Percentiles rank a stretch among this genome's conserved stretches.
Conservation (phyloP, 2,329 filamentous ascomycete species). For the Aspergillus candidus region DNA sequence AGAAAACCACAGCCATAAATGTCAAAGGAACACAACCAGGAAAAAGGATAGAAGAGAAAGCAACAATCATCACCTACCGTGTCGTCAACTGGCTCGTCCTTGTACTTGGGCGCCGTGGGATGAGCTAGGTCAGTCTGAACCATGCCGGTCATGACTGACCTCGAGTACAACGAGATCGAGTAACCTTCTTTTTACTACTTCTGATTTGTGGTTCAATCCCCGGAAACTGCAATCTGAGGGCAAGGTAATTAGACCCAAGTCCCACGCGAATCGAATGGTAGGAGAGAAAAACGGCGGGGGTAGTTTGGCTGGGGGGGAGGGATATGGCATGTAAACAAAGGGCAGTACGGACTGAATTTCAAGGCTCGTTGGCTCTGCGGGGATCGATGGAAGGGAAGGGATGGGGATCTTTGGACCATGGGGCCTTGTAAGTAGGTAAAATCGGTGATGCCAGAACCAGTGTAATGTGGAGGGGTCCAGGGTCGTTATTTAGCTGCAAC, state of each 20-base stretch:
- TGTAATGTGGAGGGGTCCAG: constrained; percentile 32
- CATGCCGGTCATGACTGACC: constrained; percentile 38
- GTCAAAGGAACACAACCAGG: constrained; percentile 11
- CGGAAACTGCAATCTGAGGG: constrained; percentile 1
- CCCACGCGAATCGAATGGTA: constrained; percentile 6
- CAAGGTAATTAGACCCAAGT: constrained; percentile 5
- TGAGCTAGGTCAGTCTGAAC: constrained; percentile 39
- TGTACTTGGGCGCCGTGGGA: constrained; percentile 38
- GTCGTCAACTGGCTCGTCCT: constrained; percentile 44
- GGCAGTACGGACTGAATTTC: constrained; percentile 18
- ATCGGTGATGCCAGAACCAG: constrained; percentile 18
- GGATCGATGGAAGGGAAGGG: constrained; percentile 5
- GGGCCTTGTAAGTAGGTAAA: constrained; percentile 11
- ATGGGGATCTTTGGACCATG: constrained; percentile 11
- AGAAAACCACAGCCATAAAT: background rate
- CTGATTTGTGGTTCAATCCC: constrained; percentile 1
- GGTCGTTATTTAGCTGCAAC: constrained; percentile 36
- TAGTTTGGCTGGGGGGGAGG: constrained; percentile 2
- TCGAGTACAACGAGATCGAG: constrained; percentile 19
- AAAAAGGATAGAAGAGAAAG: constrained; percentile 12
- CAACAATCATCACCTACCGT: constrained; percentile 38
- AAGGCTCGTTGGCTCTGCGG: constrained; percentile 21
- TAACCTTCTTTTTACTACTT: constrained; percentile 6
- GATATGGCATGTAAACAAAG: constrained; percentile 17
- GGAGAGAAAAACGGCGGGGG: too few species aligned